Evolutionary conservation across 331 rosid species (phyloP), one percentile per base, ranked within the genome.

Genomic region (Stylosanthes scabra): DNA sequence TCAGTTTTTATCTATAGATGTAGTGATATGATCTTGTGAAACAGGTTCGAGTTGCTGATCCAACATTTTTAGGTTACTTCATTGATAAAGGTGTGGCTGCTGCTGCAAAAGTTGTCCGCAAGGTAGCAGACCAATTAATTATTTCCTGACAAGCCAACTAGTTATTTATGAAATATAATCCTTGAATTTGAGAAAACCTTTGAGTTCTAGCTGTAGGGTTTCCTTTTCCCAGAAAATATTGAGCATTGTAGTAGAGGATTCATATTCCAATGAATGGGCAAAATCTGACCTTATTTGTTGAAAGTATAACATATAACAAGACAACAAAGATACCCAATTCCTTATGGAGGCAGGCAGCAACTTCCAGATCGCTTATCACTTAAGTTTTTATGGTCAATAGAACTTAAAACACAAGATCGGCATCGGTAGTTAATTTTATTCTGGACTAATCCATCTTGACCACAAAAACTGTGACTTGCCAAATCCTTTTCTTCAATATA

Each of bases 31-130:
- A 77, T 63, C 70, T 76, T 77, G 58, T 84, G 78, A 81, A 69
- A 78, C 89, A 92, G 98, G 98, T 95, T 77, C 96, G 97, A 31
- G 99, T 95, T 61, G 91, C 99, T 54, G 99, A 95, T 86, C 99
- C 99, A 52, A 82, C 91, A 20, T 92, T 92, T 86, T 64, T 95
- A 83, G 99, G 99, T 14, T 95, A 88, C 86, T 95, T 95, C 85
- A 88, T 95, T 40, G 98, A 95, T 72, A 92, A 86, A 86, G 97
- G 97, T 40, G 99, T 90, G 27, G 83, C 93, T 59, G 83, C 99
- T 8, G 99, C 96, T 59, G 97, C 99, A 63, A 95, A 95, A 85
- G 99, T 95, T 68, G 99, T 95, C 28, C 97, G 98, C 59, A 95
- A 95, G 98, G 98, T 92, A 86, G 83, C 74, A 39, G 28, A 47